Evolutionary conservation across 176 grass and related monocot genomes (phyloP), one percentile per base, ranked within the genome.

Genomic region (Hyparrhenia diplandra): DNA sequence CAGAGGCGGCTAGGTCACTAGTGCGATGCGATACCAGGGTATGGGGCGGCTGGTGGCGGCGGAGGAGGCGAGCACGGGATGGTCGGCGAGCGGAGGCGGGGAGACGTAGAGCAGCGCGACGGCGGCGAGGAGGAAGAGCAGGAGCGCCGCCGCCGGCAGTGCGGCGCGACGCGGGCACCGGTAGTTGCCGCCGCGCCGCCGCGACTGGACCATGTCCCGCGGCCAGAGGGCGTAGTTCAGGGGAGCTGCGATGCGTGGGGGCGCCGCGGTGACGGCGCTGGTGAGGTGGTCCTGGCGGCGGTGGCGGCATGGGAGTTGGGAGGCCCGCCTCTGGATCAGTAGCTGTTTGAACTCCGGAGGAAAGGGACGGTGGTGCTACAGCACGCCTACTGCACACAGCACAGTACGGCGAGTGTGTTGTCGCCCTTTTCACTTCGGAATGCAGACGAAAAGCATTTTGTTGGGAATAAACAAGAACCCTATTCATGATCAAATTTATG

Each of bases 71-170:
- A 92, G 13, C 49, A 69, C 72, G 21, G 90, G 90, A 69, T 97
- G 88, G 80, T 97, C 93, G 11, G 73, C 78, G 64, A 93, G 63
- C 7, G 88, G 94, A 3, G 90, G 94, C 20, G 94, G 85, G 28
- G 89, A 88, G 43, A 91, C 34, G 83, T 85, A 97, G 32, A 93
- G 88, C 37, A 93, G 72, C 25, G 84, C 62, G 60, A 91, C 55
- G 73, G 88, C 85, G 58, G 67, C 82, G 80, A 94, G 43, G 75
- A 92, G 85, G 73, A 97, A 85, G 61, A 93, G 89, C 59, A 93
- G 87, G 71, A 87, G 79, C 28, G 76, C 88, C 30, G 69, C 47
- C 47, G 87, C 45, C 58, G 83, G 75, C 30, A 86, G 66, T 3
- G 70, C 61, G 27, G 78, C 78, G 76, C 76, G 86, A 69, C 79